Conservation (phyloP, 495 filamentous ascomycete species). For the Physcia stellaris region DNA sequence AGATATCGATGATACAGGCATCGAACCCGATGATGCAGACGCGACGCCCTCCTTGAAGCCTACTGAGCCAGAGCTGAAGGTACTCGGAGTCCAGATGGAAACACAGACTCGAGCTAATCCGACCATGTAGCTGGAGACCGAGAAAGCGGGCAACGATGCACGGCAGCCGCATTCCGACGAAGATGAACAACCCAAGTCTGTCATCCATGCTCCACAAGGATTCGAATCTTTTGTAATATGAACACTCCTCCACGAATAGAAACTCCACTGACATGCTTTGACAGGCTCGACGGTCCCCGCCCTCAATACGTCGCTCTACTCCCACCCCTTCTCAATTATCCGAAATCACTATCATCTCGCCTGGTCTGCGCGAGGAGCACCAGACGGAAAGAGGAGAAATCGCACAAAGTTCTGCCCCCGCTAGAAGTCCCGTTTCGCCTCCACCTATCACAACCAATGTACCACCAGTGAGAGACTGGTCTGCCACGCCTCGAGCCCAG, state of each 20-base stretch:
- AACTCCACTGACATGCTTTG: too few species aligned
- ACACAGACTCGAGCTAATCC: conserved; percentile 1
- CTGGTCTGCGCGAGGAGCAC: conserved; percentile 17
- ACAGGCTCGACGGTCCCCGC: conserved; percentile 23
- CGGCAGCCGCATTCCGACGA: conserved; percentile 44
- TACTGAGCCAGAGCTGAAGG: conserved; percentile 25
- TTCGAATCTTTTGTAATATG: conserved; percentile 71
- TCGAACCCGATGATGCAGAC: conserved; percentile 27
- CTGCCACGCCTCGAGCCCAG: conserved; percentile 69
- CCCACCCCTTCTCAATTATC: conserved; percentile 17
- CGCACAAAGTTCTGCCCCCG: conserved; percentile 8
- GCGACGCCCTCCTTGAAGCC: conserved; percentile 25
- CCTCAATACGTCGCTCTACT: conserved; percentile 14
- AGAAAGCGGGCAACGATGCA: conserved; percentile 37
- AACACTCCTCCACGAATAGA: too few species aligned
- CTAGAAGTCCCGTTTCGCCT: conserved; percentile 35
- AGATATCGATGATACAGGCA: conserved; percentile 59
- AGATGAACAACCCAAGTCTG: conserved; percentile 60
- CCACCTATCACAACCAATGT: conserved; percentile 59
- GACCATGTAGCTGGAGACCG: conserved; percentile 42
- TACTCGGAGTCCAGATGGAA: conserved; percentile 16
- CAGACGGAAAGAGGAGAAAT: conserved; percentile 21
- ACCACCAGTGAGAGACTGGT: conserved; percentile 43
- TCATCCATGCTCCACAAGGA: conserved; percentile 74
- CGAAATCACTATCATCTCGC: conserved; percentile 20